Percentiles rank a stretch among this genome's conserved stretches.
These are phyloP conservation scores for Plasmodium vinckei DNA, from an alignment of 169 alveolate species.

Conservation along the genomic window DNA sequence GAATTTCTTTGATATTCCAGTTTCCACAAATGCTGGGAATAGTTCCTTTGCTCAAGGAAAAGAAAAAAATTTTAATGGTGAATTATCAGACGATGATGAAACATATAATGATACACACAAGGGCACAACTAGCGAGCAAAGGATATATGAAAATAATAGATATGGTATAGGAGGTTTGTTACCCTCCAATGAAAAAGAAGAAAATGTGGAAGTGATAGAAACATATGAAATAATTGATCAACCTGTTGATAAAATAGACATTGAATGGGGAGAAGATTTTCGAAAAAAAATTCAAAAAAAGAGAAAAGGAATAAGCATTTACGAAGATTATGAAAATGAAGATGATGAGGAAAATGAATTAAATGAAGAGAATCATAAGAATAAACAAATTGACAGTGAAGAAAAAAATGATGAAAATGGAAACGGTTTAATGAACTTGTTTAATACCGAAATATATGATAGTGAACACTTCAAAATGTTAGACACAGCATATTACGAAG, in stretches of 20 bases:
- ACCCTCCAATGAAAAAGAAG: neutral
- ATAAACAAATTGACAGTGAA: conserved; percentile 1
- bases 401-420: conserved; percentile 4
- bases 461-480: conserved; percentile 10
- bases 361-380: neutral
- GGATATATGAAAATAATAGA: neutral
- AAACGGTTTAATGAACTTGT: conserved; percentile 1
- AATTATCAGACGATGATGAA: neutral
- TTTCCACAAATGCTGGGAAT: neutral
- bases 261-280: conserved; percentile 19
- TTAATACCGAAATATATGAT: conserved; percentile 29
- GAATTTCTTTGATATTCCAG: neutral
- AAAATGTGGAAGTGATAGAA: conserved; percentile 39
- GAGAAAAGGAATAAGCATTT: conserved; percentile 15
- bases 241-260: conserved; percentile 3
- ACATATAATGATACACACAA: neutral
- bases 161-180: neutral
- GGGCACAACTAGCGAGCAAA: neutral
- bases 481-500: conserved; percentile 67
- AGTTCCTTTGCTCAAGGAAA: neutral
- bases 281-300: conserved; percentile 30
- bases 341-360: conserved; percentile 9
- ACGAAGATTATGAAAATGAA: neutral
- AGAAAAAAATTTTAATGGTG: neutral
- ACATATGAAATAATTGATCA: conserved; percentile 60